phyloP scores from a whole-genome alignment of 768 basidiomycete species.

The Pisolithus tinctorius region DNA sequence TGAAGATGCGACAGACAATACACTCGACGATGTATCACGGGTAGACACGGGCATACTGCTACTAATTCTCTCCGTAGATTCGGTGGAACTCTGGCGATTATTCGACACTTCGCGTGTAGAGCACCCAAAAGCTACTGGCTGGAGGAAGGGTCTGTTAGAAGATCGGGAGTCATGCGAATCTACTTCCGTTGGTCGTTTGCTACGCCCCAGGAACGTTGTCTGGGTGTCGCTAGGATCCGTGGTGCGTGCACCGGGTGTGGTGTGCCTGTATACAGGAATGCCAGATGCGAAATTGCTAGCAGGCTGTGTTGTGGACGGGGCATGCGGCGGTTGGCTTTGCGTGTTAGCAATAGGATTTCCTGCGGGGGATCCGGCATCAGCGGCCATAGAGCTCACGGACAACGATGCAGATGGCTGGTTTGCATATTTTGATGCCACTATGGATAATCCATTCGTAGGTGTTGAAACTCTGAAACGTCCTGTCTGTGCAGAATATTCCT shows the following conservation, averaged over 20 bases:
- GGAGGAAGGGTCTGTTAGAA: not conserved
- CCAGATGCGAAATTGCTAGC: not conserved
- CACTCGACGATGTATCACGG: not conserved
- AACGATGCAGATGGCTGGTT: conserved; percentile 24
- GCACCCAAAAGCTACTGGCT: not conserved
- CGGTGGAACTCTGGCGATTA: conserved; percentile 8
- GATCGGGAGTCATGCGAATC: too few species aligned
- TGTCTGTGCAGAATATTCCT: conserved; percentile 40
- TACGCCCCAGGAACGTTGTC: too few species aligned
- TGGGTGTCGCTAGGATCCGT: not conserved
- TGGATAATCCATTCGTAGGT: conserved; percentile 18
- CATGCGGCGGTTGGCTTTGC: not conserved
- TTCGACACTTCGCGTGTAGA: conserved; percentile 1
- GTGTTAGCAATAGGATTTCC: conserved; percentile 1
- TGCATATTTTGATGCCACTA: conserved; percentile 17
- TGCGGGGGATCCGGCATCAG: not conserved
- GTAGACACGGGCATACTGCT: not conserved
- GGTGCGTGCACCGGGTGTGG: conserved; percentile 1
- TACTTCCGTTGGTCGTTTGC: too few species aligned
- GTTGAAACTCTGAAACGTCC: conserved; percentile 39
- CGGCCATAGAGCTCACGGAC: conserved; percentile 24
- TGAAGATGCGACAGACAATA: conserved; percentile 3
- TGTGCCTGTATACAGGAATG: conserved; percentile 2
- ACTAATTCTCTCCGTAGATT: conserved; percentile 1
- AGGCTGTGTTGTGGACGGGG: conserved; percentile 3